These are phyloP conservation scores for Solanum piurae DNA, from an alignment of 257 asterid genomes.

Conservation along the genomic window DNA sequence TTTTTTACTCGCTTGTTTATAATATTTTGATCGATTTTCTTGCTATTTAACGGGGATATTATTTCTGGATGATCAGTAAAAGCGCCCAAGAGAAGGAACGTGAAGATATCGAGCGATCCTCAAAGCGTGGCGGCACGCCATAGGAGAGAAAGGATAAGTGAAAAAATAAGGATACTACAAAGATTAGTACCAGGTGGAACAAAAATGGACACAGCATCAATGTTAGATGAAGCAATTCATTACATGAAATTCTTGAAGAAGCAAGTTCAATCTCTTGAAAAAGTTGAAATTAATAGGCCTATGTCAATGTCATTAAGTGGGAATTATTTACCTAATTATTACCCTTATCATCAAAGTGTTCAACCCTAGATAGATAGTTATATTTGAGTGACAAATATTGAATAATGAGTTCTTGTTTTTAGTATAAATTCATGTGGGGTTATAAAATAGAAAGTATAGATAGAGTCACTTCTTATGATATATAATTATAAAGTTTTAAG, in stretches of 20 bases:
- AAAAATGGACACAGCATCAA: conserved; percentile 95
- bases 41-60: background rate
- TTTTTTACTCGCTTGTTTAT: too few relatives aligned
- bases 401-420: background rate
- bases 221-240: conserved; percentile 91
- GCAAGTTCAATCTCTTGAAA: conserved; percentile 66
- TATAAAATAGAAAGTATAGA: background rate
- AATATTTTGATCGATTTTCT: too few relatives aligned
- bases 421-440: background rate
- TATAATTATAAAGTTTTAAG: conserved; percentile 15
- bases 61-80: conserved; percentile 27
- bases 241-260: conserved; percentile 79
- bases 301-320: conserved; percentile 51
- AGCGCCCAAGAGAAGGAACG: conserved; percentile 80
- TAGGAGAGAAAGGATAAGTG: conserved; percentile 85
- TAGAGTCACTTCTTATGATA: background rate
- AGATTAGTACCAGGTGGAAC: conserved; percentile 97
- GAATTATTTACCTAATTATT: conserved; percentile 17
- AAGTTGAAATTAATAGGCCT: conserved; percentile 43
- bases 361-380: conserved; percentile 18
- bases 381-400: background rate
- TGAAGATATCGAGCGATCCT: conserved; percentile 84
- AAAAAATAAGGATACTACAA: conserved; percentile 70
- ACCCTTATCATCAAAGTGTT: conserved; percentile 18
- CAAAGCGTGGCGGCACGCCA: conserved; percentile 96